These are phyloP conservation scores for Pelargonium fulgidum DNA, from an alignment of 441 rosid species.

Conservation along the genomic window DNA sequence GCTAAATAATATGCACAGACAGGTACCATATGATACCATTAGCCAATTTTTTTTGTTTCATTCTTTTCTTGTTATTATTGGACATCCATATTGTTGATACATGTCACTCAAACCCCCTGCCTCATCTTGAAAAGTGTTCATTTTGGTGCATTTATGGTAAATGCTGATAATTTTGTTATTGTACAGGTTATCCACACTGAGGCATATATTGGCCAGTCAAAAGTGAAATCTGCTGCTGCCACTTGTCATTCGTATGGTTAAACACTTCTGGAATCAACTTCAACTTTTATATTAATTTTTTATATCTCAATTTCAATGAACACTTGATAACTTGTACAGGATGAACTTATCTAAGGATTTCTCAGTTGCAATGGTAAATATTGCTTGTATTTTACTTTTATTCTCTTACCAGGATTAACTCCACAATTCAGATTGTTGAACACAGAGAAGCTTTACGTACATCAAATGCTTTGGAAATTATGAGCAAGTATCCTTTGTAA, in stretches of 20 bases:
- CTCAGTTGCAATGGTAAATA: not conserved
- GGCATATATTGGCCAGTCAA: conserved; percentile 79
- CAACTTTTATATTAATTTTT: not conserved
- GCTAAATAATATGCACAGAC: conserved; percentile 94
- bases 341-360: conserved; percentile 5
- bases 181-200: conserved; percentile 87
- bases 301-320: not conserved
- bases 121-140: not conserved
- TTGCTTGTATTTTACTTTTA: conserved; percentile 12
- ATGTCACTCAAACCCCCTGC: not conserved
- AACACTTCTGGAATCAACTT: no score
- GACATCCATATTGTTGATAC: not conserved
- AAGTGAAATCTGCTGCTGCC: conserved; percentile 87
- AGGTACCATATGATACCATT: conserved; percentile 33
- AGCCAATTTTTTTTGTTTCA: not conserved
- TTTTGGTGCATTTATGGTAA: not conserved
- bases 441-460: conserved; percentile 74
- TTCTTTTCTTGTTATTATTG: not conserved
- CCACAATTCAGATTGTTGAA: conserved; percentile 60
- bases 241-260: conserved; percentile 71
- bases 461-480: conserved; percentile 80
- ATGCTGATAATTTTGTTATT: not conserved
- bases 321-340: not conserved
- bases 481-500: conserved; percentile 72
- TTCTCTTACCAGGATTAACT: conserved; percentile 56